Conservation (phyloP, 1,284 basidiomycete genomes). For the Phellopilus nigrolimitatus region DNA sequence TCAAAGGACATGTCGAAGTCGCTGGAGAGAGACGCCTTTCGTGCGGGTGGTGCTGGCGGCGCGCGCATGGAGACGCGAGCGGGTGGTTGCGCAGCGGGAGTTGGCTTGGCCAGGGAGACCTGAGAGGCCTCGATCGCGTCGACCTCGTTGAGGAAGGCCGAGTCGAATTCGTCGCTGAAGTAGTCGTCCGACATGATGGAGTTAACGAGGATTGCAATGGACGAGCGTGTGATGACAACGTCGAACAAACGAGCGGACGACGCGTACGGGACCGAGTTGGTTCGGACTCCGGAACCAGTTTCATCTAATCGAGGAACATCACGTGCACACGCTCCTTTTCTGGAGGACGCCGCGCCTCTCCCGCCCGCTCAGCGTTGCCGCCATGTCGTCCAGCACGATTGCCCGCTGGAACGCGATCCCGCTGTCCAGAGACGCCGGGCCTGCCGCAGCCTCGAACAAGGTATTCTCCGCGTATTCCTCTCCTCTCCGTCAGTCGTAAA, state of each 20-base stretch:
- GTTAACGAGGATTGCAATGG: background rate
- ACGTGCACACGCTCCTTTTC: background rate
- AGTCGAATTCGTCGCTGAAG: conserved; percentile 55
- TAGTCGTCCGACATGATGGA: conserved; percentile 59
- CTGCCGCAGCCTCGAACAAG: conserved; percentile 37
- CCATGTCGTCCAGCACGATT: conserved; percentile 59
- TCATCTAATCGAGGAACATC: too few relatives aligned
- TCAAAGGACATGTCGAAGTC: conserved; percentile 55
- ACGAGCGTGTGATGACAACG: background rate
- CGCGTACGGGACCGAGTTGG: too few relatives aligned
- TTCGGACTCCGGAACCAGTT: too few relatives aligned
- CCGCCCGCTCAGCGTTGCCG: background rate
- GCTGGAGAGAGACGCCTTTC: conserved; percentile 38
- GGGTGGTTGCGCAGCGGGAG: conserved; percentile 1
- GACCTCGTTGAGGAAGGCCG: conserved; percentile 46
- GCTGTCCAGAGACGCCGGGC: conserved; percentile 34
- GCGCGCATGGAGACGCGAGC: conserved; percentile 17
- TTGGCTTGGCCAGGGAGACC: conserved; percentile 36
- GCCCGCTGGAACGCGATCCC: conserved; percentile 71
- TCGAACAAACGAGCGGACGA: background rate
- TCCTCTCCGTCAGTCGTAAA: conserved; percentile 39
- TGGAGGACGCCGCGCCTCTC: background rate
- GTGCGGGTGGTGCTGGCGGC: conserved; percentile 20
- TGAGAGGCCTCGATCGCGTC: conserved; percentile 64
- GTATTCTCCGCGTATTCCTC: conserved; percentile 57